Conservation (phyloP, 2,329 filamentous ascomycete genomes). For the Bertia moriformis region DNA sequence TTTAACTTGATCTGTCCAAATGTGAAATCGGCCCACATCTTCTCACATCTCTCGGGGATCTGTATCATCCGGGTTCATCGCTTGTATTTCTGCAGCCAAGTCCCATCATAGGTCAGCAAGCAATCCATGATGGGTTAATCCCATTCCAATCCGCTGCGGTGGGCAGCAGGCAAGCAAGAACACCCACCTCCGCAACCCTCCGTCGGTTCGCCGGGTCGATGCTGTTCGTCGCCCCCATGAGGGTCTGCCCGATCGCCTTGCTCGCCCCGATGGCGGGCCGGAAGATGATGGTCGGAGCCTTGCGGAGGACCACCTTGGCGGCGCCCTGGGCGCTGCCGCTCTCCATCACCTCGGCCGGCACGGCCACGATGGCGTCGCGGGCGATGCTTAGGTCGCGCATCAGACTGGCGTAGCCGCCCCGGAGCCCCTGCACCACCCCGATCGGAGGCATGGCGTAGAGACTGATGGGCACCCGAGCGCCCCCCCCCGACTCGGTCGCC, state of each 20-base stretch:
- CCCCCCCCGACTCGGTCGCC: conserved; percentile 44
- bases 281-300: conserved; percentile 86
- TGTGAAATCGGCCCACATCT: no score
- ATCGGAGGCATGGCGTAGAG: conserved; percentile 89
- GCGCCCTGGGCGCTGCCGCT: conserved; percentile 68
- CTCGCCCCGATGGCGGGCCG: conserved; percentile 80
- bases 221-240: conserved; percentile 84
- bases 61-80: no score
- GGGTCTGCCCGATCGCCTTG: conserved; percentile 73
- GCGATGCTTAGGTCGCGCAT: conserved; percentile 77
- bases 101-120: neutral
- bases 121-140: neutral
- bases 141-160: no score
- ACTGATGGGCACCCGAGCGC: conserved; percentile 54
- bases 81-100: neutral
- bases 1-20: no score
- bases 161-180: conserved; percentile 3
- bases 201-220: conserved; percentile 71
- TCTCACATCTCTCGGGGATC: no score
- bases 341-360: conserved; percentile 82
- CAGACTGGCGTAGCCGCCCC: conserved; percentile 68
- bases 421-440: conserved; percentile 71
- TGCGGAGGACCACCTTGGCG: conserved; percentile 61
- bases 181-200: conserved; percentile 78
- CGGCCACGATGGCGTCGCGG: conserved; percentile 81